Conservation (phyloP, 805 yeast species). For the Pachysolen tannophilus region DNA sequence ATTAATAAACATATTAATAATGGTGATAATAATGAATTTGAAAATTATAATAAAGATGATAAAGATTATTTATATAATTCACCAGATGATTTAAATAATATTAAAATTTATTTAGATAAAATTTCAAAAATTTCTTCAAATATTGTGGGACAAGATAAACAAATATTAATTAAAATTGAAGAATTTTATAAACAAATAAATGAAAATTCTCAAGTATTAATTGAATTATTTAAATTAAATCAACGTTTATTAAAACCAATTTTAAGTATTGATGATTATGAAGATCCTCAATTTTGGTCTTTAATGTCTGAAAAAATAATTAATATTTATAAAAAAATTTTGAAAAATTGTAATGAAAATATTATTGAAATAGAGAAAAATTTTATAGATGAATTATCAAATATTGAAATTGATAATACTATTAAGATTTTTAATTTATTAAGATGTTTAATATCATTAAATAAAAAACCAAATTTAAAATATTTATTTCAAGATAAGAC, state of each 20-base stretch:
- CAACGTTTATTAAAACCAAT: conserved; percentile 19
- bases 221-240: conserved; percentile 14
- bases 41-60: background rate
- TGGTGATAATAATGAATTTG: background rate
- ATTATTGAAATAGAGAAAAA: background rate
- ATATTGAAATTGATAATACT: background rate
- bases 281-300: conserved; percentile 24
- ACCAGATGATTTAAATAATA: conserved; percentile 13
- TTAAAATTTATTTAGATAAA: conserved; percentile 11
- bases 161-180: conserved; percentile 12
- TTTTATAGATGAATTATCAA: conserved; percentile 1
- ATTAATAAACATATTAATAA: conserved; percentile 7
- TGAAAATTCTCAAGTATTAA: conserved; percentile 13
- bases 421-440: conserved; percentile 1
- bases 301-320: background rate
- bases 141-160: conserved; percentile 11
- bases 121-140: conserved; percentile 5
- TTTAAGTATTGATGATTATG: conserved; percentile 27
- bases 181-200: conserved; percentile 13
- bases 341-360: background rate
- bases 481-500: background rate
- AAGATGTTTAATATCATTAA: conserved; percentile 6
- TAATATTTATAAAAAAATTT: background rate
- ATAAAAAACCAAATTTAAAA: background rate
- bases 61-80: background rate